Conservation (phyloP, 1,284 basidiomycete genomes). For the Wolfiporia cocos region DNA sequence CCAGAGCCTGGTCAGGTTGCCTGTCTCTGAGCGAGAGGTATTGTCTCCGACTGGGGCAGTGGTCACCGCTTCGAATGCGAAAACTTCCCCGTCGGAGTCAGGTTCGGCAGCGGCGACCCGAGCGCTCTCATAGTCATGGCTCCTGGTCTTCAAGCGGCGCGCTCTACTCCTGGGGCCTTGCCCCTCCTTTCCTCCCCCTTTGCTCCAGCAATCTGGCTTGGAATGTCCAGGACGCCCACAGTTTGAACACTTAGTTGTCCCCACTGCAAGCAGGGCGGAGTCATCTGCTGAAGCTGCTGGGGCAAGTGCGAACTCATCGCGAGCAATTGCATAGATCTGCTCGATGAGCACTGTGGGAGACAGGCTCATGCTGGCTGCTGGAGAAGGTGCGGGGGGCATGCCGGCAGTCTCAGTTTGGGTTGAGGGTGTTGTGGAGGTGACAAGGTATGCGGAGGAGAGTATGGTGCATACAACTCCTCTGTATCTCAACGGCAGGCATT, state of each 20-base stretch:
- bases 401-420: background rate
- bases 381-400: background rate
- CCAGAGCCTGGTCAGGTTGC: background rate
- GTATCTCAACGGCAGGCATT: constrained; percentile 6
- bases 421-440: background rate
- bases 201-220: constrained; percentile 13
- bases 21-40: background rate
- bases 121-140: background rate
- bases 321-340: constrained; percentile 7
- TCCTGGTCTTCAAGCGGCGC: background rate
- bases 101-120: background rate
- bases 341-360: constrained; percentile 4
- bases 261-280: constrained; percentile 3
- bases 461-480: constrained; percentile 5
- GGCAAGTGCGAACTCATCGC: constrained; percentile 8
- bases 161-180: too few relatives aligned
- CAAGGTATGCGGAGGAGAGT: constrained; percentile 2
- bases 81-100: background rate
- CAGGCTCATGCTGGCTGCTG: background rate
- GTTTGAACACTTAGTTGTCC: constrained; percentile 9
- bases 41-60: background rate
- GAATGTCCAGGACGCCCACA: constrained; percentile 13
- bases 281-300: background rate
- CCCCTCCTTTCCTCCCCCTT: constrained; percentile 16
- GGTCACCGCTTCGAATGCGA: background rate